Base-by-base conservation (phyloP, 2,329 filamentous ascomycete species). In the Venturia carpophila region DNA sequence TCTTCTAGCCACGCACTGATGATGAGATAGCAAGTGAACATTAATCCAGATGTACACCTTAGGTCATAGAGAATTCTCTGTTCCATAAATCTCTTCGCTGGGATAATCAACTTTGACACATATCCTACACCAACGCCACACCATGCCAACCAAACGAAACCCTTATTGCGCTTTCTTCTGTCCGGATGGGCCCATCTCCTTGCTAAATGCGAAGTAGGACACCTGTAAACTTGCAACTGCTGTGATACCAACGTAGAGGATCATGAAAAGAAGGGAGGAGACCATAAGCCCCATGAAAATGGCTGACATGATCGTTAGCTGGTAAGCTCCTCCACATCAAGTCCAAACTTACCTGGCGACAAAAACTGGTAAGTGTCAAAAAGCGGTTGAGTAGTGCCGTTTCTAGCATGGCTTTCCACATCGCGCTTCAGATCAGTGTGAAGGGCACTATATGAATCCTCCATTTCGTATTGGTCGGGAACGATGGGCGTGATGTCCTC, bases 291-390 rank as follows among this genome's bases (percentile, higher is more conserved):
- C 89, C 89, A 96, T 96, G 77, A 97, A 97, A 68, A 97, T 85
- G 65, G 90, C 92, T 94, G 66, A 2, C 47, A 42, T 10, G 17
- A n/a, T 24, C 3, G 17, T 21, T 17, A 61, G 11, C 60, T 37
- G 56, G 21, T 66, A 13, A 37, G 34, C 27, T 42, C 4, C 19
- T 55, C 55, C 19, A 37, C 37, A 62, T 37, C 41, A 42, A 24
- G 41, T 17, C 27, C 5, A 6, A 11, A 79, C 83, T 71, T 78
- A 93, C 91, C 91, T 71, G 92, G 91, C 13, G 88, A 93, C 70
- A 99, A 89, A 79, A 92, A 97, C 74, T 96, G 89, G 76, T 99
- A 99, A 75, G 90, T 92, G 77, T 95, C 89, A 71, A 99, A 97
- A 55, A 96, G 77, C 4, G 85, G 81, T 39, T 81, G 75, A 43